A percentile compares a stretch with the other conserved stretches of the same genome.
Evolutionary conservation across 2,329 filamentous ascomycete genomes (phyloP).

Genomic region (Amphichorda felina): DNA sequence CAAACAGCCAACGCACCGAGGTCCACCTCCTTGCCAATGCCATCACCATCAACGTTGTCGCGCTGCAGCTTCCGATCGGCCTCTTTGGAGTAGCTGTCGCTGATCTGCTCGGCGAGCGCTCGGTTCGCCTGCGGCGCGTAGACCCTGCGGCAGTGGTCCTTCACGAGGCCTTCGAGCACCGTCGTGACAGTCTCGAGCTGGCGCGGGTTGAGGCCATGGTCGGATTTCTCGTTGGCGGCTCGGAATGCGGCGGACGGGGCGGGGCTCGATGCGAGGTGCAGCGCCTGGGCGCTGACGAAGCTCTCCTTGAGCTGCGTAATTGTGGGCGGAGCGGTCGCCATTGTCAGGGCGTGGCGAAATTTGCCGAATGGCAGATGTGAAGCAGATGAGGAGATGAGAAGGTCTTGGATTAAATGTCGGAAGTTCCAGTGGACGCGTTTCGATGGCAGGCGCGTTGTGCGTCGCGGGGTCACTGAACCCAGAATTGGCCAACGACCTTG

Average conservation of each 20-base stretch:
- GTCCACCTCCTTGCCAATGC: slow-evolving; percentile 28
- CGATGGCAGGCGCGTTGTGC: too few species aligned
- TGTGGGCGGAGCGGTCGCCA: slow-evolving; percentile 2
- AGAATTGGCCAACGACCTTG: too few species aligned
- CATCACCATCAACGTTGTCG: slow-evolving; percentile 18
- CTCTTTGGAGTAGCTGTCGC: slow-evolving; percentile 45
- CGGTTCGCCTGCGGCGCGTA: slow-evolving; percentile 59
- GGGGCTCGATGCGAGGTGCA: slow-evolving; percentile 47
- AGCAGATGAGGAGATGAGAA: too few species aligned
- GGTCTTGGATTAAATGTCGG: too few species aligned
- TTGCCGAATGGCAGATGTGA: too few species aligned
- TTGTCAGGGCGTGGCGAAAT: too few species aligned
- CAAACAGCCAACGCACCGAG: slow-evolving; percentile 21
- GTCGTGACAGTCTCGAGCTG: slow-evolving; percentile 44
- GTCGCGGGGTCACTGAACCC: too few species aligned
- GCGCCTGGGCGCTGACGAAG: slow-evolving; percentile 52
- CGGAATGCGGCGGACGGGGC: slow-evolving; percentile 42
- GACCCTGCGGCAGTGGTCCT: slow-evolving; percentile 52
- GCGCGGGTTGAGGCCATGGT: slow-evolving; percentile 29
- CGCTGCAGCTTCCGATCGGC: slow-evolving; percentile 25
- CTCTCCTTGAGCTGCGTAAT: slow-evolving; percentile 35
- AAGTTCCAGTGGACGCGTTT: too few species aligned
- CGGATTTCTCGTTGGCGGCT: slow-evolving; percentile 28
- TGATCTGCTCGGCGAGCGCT: slow-evolving; percentile 63
- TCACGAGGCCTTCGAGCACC: slow-evolving; percentile 48